phyloP scores from a whole-genome alignment of 129 eudicot genomes.

The Artemisia tridentata region DNA sequence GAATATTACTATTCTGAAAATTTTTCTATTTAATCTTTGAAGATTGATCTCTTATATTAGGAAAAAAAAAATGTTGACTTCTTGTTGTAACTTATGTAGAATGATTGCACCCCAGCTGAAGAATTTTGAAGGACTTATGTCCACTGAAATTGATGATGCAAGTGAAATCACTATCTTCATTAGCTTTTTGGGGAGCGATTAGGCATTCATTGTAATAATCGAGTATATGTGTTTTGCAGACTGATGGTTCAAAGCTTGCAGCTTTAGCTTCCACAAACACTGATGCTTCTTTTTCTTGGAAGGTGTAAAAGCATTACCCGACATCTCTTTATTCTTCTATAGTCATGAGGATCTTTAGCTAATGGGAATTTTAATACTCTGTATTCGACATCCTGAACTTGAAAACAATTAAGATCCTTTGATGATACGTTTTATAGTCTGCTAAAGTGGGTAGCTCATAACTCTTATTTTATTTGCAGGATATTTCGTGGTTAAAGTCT shows the following conservation, averaged over 20 bases:
- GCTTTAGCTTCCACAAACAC: slow-evolving; percentile 48
- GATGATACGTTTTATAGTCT: not conserved
- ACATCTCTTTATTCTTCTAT: not conserved
- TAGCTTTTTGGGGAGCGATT: not conserved
- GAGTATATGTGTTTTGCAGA: slow-evolving; percentile 42
- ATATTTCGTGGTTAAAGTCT: slow-evolving; percentile 73
- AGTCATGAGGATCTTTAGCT: not conserved
- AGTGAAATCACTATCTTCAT: slow-evolving; percentile 34
- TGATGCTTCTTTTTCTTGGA: slow-evolving; percentile 78
- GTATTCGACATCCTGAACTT: too few species aligned
- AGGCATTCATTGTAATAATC: not conserved
- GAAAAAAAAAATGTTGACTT: not conserved
- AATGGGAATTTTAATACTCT: too few species aligned
- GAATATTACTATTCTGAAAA: not conserved
- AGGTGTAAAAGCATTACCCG: slow-evolving; percentile 44
- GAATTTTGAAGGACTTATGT: slow-evolving; percentile 79
- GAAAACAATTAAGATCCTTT: not conserved
- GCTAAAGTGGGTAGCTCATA: not conserved
- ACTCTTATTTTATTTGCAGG: slow-evolving; percentile 45
- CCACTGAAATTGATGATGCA: slow-evolving; percentile 55
- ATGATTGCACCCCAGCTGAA: slow-evolving; percentile 80
- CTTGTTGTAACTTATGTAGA: slow-evolving; percentile 36
- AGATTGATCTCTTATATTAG: not conserved
- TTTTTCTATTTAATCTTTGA: not conserved
- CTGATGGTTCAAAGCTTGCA: slow-evolving; percentile 71